Base-by-base conservation (phyloP, 345 rosid genomes). In the Syzygium aromaticum region DNA sequence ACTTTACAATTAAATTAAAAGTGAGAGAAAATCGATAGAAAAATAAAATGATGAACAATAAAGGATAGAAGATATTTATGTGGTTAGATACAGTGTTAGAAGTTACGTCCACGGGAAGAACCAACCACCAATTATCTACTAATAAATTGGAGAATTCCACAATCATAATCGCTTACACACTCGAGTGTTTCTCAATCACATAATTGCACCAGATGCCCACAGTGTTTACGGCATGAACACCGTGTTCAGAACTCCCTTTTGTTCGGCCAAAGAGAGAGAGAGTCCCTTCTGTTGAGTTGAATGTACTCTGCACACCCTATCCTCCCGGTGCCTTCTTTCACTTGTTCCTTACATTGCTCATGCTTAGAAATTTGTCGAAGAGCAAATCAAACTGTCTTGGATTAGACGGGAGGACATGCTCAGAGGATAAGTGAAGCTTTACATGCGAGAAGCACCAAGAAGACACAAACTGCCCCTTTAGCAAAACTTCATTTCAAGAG, bases 61-160 rank as follows among this genome's bases (percentile, higher is more conserved):
- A 56, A 56, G 2, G 2, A 56, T 11, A 56, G 0, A 2, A 8
- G 9, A 56, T 11, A 56, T 56, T 22, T 56, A 56, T 0, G 23
- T 56, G 22, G 0, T 22, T 22, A 8, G 1, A 3, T 56, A 0
- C 2, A 56, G 23, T 54, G 1, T 56, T 12, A 1, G 5, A 1
- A 56, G 12, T 27, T 56, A 56, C 1, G 23, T 56, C 0, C 4
- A 3, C 10, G 9, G 5, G 13, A 5, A 22, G 13, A 23, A 27
- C 5, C 0, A 22, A 56, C n/a, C 5, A 0, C 23, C 2, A 23
- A 56, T 5, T 22, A 56, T 22, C 1, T 21, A 56, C 13, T 56
- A 56, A 56, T 9, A 56, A 56, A 56, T 56, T 5, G 0, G n/a
- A 56, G 27, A 56, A 56, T 22, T 4, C 4, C 10, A 56, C 4